Evolutionary conservation across 257 asterid species (phyloP).

Genomic region (Linaria vulgaris): DNA sequence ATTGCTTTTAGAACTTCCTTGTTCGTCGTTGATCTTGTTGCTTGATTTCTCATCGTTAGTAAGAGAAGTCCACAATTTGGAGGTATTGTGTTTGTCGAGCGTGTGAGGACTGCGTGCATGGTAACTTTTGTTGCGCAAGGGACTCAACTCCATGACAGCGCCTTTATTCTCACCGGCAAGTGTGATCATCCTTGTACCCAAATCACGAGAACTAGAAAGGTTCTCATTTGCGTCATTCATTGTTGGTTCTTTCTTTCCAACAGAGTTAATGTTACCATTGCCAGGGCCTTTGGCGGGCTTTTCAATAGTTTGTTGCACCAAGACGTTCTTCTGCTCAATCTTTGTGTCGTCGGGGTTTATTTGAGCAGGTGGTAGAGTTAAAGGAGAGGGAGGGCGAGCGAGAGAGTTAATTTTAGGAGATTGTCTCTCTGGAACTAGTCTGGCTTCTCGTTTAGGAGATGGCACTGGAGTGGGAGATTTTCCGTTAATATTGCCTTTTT

Average conservation of each 20-base stretch:
- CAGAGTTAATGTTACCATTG: constrained; percentile 10
- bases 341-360: constrained; percentile 26
- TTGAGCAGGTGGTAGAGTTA: constrained; percentile 38
- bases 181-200: constrained; percentile 50
- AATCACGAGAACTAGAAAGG: constrained; percentile 14
- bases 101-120: constrained; percentile 7
- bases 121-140: constrained; percentile 37
- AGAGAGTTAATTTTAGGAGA: constrained; percentile 26
- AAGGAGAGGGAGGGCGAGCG: constrained; percentile 49
- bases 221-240: constrained; percentile 34
- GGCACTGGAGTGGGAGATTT: constrained; percentile 30
- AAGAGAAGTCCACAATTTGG: not conserved
- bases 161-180: constrained; percentile 86
- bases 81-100: constrained; percentile 17
- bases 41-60: constrained; percentile 29
- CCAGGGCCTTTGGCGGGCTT: constrained; percentile 22
- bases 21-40: constrained; percentile 32
- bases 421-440: too few species aligned
- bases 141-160: constrained; percentile 61
- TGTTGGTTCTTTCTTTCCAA: constrained; percentile 25
- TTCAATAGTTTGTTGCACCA: constrained; percentile 33
- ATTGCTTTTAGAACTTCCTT: too few species aligned
- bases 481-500: constrained; percentile 12
- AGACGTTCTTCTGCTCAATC: constrained; percentile 35
- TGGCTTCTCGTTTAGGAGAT: constrained; percentile 51